These are phyloP conservation scores for Sapria himalayana DNA, from an alignment of 345 rosid genomes.

Conservation along the genomic window DNA sequence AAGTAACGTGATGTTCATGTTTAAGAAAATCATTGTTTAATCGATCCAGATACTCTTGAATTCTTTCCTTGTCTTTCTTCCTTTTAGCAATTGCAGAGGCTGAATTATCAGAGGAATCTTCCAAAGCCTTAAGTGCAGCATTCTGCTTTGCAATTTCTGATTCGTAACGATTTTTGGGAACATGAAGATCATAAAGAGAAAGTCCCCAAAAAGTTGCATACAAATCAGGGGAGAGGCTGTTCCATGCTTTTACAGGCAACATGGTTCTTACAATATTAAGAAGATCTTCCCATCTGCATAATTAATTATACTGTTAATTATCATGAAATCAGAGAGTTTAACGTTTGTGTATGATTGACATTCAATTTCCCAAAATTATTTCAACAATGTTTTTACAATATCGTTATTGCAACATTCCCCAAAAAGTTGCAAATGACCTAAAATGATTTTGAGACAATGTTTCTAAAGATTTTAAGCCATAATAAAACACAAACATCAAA, in stretches of 20 bases:
- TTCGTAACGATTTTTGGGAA: constrained; percentile 82
- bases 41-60: constrained; percentile 96
- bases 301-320: too few species aligned
- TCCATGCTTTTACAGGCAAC: constrained; percentile 96
- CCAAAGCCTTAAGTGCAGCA: constrained; percentile 82
- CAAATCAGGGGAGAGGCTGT: constrained; percentile 96
- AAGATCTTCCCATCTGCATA: constrained; percentile 89
- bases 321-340: too few species aligned
- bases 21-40: constrained; percentile 55
- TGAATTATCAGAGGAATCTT: constrained; percentile 87
- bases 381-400: too few species aligned
- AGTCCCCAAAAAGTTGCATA: constrained; percentile 98
- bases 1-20: constrained; percentile 91
- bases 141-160: constrained; percentile 90
- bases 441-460: too few species aligned
- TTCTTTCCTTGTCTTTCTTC: constrained; percentile 97
- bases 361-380: too few species aligned
- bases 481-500: too few species aligned
- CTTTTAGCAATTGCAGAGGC: constrained; percentile 86
- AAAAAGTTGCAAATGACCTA: too few species aligned
- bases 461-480: too few species aligned
- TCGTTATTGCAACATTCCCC: too few species aligned
- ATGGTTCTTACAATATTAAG: constrained; percentile 69
- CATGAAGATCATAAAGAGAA: constrained; percentile 86
- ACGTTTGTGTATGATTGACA: too few species aligned